phyloP scores from a whole-genome alignment of 352 stramenopile genomes.

The Phytophthora multivora region DNA sequence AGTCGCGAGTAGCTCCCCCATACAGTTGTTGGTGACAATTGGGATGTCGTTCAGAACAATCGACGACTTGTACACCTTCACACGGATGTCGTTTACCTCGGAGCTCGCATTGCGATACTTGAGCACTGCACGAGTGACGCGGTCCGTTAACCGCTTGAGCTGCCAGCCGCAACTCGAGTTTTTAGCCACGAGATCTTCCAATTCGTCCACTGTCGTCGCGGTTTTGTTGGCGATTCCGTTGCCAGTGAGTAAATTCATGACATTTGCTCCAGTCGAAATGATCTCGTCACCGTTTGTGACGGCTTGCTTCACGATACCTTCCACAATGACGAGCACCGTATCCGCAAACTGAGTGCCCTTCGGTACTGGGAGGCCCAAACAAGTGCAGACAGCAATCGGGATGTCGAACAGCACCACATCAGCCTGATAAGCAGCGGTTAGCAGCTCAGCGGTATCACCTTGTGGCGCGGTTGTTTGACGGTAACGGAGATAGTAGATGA shows the following conservation, averaged over 20 bases:
- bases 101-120: constrained; percentile 14
- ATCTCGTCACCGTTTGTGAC: constrained; percentile 33
- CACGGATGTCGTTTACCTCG: constrained; percentile 15
- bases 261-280: constrained; percentile 26
- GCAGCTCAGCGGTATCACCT: constrained; percentile 20
- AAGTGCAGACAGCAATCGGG: constrained; percentile 19
- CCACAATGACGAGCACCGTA: constrained; percentile 15
- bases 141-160: constrained; percentile 32
- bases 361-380: constrained; percentile 7
- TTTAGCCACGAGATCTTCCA: constrained; percentile 20
- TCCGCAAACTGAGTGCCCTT: constrained; percentile 3
- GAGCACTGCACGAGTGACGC: constrained; percentile 21
- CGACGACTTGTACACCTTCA: constrained; percentile 30
- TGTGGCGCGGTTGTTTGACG: constrained; percentile 22
- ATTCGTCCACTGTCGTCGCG: constrained; percentile 17
- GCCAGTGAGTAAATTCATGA: constrained; percentile 28
- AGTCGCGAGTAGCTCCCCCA: constrained; percentile 17
- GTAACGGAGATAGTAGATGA: constrained; percentile 30
- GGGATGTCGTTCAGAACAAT: constrained; percentile 41
- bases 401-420: constrained; percentile 29
- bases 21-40: constrained; percentile 36
- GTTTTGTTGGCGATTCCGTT: constrained; percentile 8
- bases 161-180: constrained; percentile 33
- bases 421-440: constrained; percentile 24
- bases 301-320: constrained; percentile 34